A percentile compares a stretch with the other conserved stretches of the same genome.
phyloP scores from a whole-genome alignment of 441 rosid genomes.

The Pelargonium cotyledonis region DNA sequence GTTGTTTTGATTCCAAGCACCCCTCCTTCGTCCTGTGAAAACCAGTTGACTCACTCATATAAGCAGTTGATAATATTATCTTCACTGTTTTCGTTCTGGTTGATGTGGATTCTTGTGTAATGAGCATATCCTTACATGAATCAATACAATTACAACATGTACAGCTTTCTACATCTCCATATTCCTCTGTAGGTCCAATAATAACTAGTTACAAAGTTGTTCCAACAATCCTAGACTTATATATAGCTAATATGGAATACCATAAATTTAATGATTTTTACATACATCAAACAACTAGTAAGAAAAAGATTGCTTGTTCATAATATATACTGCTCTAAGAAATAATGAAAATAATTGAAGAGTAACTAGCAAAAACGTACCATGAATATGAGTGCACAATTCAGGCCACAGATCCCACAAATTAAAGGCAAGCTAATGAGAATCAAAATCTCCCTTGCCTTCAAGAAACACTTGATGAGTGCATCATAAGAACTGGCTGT shows the following conservation, averaged over 20 bases:
- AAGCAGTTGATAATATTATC: conserved; percentile 6
- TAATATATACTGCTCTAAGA: no score
- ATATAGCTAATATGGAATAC: no score
- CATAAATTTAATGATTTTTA: no score
- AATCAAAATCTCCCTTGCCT: conserved; percentile 48
- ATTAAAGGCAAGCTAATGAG: conserved; percentile 5
- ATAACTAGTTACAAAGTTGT: no score
- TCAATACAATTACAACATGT: not conserved
- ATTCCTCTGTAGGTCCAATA: not conserved
- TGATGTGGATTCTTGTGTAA: not conserved
- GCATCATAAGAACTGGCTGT: conserved; percentile 55
- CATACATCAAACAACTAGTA: no score
- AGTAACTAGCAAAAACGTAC: not conserved
- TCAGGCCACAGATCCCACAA: conserved; percentile 3
- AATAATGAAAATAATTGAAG: no score
- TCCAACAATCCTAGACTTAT: no score
- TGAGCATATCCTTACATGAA: not conserved
- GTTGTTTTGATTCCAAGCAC: not conserved
- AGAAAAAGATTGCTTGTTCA: no score
- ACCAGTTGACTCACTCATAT: not conserved
- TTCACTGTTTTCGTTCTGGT: not conserved
- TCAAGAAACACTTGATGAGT: conserved; percentile 62
- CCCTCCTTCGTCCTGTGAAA: conserved; percentile 10
- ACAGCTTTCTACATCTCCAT: not conserved
- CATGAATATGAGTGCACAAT: not conserved